Percentiles rank a stretch among this genome's conserved stretches.
phyloP scores from a whole-genome alignment of 495 filamentous ascomycete species.

The Stereocaulon alpinum region DNA sequence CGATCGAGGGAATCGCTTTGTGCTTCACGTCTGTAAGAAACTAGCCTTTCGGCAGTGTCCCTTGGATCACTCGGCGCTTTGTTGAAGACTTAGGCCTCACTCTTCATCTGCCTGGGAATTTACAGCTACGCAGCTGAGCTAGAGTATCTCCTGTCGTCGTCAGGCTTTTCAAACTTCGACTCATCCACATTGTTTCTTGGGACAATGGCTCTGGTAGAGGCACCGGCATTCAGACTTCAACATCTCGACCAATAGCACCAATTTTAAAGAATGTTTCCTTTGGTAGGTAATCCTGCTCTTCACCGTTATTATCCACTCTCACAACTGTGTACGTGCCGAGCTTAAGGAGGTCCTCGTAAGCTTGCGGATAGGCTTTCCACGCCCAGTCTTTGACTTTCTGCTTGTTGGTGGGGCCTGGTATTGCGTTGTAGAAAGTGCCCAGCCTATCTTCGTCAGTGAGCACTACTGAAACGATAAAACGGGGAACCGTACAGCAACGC shows the following conservation, averaged over 20 bases:
- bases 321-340: conserved; percentile 18
- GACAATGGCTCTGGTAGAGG: no score
- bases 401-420: conserved; percentile 48
- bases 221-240: background rate
- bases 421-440: conserved; percentile 62
- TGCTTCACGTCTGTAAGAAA: no score
- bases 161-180: no score
- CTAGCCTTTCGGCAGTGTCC: no score
- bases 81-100: no score
- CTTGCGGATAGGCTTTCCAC: conserved; percentile 49
- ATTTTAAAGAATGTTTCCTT: conserved; percentile 15
- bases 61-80: no score
- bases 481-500: conserved; percentile 54
- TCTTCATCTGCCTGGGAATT: no score
- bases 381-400: conserved; percentile 64
- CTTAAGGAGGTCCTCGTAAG: conserved; percentile 54
- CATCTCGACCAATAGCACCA: conserved; percentile 11
- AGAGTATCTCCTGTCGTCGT: no score
- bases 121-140: no score
- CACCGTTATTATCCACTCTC: conserved; percentile 9
- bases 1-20: no score
- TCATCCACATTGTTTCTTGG: no score
- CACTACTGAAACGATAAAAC: conserved; percentile 16
- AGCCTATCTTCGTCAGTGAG: conserved; percentile 40
- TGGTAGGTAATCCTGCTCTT: background rate